phyloP scores from a whole-genome alignment of 2,329 filamentous ascomycete species.

The Stemphylium lycopersici region DNA sequence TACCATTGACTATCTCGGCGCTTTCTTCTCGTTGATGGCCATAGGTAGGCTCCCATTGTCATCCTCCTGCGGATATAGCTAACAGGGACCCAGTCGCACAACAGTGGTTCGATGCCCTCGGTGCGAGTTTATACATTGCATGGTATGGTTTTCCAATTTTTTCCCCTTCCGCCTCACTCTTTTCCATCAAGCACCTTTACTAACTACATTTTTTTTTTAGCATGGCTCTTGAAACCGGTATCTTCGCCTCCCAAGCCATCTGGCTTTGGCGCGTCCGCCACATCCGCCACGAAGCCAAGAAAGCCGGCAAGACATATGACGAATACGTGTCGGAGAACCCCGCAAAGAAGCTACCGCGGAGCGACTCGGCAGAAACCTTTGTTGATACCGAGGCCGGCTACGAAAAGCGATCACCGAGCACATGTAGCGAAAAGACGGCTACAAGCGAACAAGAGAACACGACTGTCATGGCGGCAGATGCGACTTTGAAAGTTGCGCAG shows the following conservation, averaged over 20 bases:
- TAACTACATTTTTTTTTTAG: conserved; percentile 40
- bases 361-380: conserved; percentile 33
- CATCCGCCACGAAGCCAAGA: conserved; percentile 60
- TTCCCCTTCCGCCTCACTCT: not conserved
- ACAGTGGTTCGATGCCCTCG: conserved; percentile 65
- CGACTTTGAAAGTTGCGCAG: not conserved
- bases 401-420: not conserved
- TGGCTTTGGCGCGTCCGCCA: conserved; percentile 64
- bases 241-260: conserved; percentile 64
- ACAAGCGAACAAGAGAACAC: not conserved
- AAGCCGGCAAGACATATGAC: conserved; percentile 61
- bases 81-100: conserved; percentile 58
- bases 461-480: not conserved
- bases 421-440: not conserved
- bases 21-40: conserved; percentile 68
- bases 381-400: conserved; percentile 34
- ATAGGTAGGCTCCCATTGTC: conserved; percentile 52
- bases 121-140: conserved; percentile 65
- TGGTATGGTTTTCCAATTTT: conserved; percentile 54
- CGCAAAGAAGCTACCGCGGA: conserved; percentile 29
- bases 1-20: conserved; percentile 64
- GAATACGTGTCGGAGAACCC: conserved; percentile 51
- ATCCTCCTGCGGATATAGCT: not conserved
- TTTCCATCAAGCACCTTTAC: not conserved
- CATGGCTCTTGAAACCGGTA: conserved; percentile 64